Evolutionary conservation across 768 basidiomycete genomes (phyloP).

Genomic region (Amylocystis lapponica): DNA sequence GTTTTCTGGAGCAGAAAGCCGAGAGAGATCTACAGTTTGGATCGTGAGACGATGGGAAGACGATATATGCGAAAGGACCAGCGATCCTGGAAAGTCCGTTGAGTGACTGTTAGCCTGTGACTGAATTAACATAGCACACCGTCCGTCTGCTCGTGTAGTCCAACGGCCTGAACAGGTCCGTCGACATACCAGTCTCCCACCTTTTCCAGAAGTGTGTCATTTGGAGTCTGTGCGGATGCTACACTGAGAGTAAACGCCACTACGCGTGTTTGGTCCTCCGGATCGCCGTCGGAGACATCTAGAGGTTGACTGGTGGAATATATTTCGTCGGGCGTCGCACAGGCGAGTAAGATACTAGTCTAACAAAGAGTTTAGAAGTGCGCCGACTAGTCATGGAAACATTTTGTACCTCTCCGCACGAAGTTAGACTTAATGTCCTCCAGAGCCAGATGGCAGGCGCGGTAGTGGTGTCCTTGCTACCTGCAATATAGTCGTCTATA

Average conservation of each 20-base stretch:
- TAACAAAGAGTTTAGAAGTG: slow-evolving; percentile 4
- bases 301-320: slow-evolving; percentile 16
- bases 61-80: slow-evolving; percentile 38
- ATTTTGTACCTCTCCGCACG: slow-evolving; percentile 22
- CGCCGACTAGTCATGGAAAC: background rate
- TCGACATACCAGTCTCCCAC: slow-evolving; percentile 53
- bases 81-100: slow-evolving; percentile 30
- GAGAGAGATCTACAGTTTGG: slow-evolving; percentile 20
- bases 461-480: slow-evolving; percentile 25
- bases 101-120: too few species aligned
- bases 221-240: slow-evolving; percentile 22
- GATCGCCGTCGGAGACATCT: slow-evolving; percentile 12
- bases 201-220: slow-evolving; percentile 35
- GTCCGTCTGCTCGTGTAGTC: slow-evolving; percentile 40
- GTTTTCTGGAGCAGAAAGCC: slow-evolving; percentile 4
- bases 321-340: slow-evolving; percentile 38
- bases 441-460: slow-evolving; percentile 28
- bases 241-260: slow-evolving; percentile 34
- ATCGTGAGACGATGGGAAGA: slow-evolving; percentile 39
- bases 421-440: slow-evolving; percentile 25
- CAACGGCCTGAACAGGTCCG: slow-evolving; percentile 40
- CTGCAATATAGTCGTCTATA: slow-evolving; percentile 25
- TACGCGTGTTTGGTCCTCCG: slow-evolving; percentile 33
- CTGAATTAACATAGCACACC: too few species aligned
- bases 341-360: slow-evolving; percentile 36